phyloP scores from a whole-genome alignment of 1,139 yeast species.

The Yamadazyma friedrichii region DNA sequence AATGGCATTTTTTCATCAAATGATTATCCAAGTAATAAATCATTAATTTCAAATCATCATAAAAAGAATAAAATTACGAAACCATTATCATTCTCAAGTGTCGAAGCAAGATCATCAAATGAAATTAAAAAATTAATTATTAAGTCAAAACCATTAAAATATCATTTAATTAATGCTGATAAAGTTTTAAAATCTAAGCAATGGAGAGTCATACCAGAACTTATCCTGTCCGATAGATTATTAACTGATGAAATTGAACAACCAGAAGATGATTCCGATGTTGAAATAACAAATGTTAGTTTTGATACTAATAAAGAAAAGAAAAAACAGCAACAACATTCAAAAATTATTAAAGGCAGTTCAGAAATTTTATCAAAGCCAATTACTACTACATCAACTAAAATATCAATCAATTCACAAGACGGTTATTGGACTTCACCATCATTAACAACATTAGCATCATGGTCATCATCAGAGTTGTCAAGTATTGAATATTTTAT shows the following conservation, averaged over 20 bases:
- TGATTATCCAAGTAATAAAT: conserved; percentile 14
- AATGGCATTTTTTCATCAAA: conserved; percentile 14
- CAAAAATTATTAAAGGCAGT: conserved; percentile 9
- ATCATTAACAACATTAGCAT: conserved; percentile 51
- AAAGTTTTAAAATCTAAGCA: conserved; percentile 36
- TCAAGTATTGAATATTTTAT: conserved; percentile 63
- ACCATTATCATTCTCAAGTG: conserved; percentile 12
- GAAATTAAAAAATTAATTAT: conserved; percentile 37
- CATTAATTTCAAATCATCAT: conserved; percentile 1
- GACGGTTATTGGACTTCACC: conserved; percentile 83
- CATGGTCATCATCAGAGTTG: conserved; percentile 50
- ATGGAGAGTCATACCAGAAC: conserved; percentile 27
- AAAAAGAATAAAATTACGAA: conserved; percentile 13
- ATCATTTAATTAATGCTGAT: conserved; percentile 45
- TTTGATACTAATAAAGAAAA: not conserved
- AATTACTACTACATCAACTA: not conserved
- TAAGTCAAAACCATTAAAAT: conserved; percentile 42
- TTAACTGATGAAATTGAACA: conserved; percentile 15
- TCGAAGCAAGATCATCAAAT: conserved; percentile 14
- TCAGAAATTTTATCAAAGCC: not conserved
- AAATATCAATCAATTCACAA: conserved; percentile 1
- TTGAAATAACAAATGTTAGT: conserved; percentile 5
- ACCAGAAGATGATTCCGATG: conserved; percentile 16
- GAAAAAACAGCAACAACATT: conserved; percentile 1
- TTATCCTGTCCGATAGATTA: conserved; percentile 13